Evolutionary conservation across 495 filamentous ascomycete species (phyloP), one percentile per base, ranked within the genome.

Genomic region (Penicillium roqueforti): DNA sequence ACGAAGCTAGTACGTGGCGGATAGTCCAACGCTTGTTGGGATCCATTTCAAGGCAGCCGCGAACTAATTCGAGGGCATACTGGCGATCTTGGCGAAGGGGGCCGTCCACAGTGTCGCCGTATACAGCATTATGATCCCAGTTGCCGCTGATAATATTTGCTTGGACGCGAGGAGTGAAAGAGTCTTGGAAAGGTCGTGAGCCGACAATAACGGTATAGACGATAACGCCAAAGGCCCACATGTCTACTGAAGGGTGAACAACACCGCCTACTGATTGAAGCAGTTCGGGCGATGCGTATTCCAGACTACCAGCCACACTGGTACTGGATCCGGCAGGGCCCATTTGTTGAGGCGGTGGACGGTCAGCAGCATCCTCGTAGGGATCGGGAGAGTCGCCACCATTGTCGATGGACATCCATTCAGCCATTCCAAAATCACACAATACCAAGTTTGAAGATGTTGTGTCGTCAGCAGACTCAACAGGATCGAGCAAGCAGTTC

Each of bases 351-450:
- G 68, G 72, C 6, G 74, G 74, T 20, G 73, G 70, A 16, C 72
- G 73, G 53, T 77, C 72, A n/a, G 71, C 73, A 10, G 68, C 73
- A 41, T 75, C 67, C 34, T 76, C 74, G 54, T 70, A 80, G 9
- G 69, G 77, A 52, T 83, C 74, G n/a, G 77, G 72, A 2, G 69
- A 71, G 31, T 73, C 68, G 31, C 71, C 70, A n/a, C 72, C 72
- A 38, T 67, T 67, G 58, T 86, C 82, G 28, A 71, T 77, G 13
- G 75, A 73, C 59, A 87, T 77, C 72, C 84, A 88, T 68, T 89
- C 86, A 1, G 87, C 83, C 75, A 90, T 83, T 34, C 87, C 87
- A 58, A 90, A 90, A 58, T 90, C 87, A 58, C 86, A 88, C 8
- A 90, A 76, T 1, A 85, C 76, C 9, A 90, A 63, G 23, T 80